Base-by-base conservation (phyloP, 2,329 filamentous ascomycete species). In the Alternaria incomplexa region DNA sequence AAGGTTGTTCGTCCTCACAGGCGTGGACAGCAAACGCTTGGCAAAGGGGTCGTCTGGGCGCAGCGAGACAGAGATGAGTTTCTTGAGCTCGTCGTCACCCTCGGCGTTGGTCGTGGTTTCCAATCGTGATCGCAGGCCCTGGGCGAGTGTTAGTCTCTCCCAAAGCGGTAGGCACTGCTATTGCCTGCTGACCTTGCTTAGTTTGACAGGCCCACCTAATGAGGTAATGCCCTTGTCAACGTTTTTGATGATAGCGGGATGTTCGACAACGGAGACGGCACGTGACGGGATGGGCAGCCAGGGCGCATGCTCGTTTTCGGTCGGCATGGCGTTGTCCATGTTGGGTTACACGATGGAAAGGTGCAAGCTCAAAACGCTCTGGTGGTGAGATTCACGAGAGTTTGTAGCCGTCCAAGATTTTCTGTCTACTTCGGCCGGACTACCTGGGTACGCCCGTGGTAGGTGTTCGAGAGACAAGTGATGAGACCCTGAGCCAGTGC, bases 41-140 rank as follows among this genome's bases (percentile, higher is more conserved):
- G 91, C 89, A 73, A 93, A 89, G 3, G 91, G 90, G 78, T 96
- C 93, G 67, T 93, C 87, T 23, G 91, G 92, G 22, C 92, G 89
- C 57, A 98, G 84, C 71, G 91, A 92, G n/a, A 97, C 81, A 2
- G 90, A 90, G 23, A 87, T 82, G 55, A 84, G 82, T 44, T 83
- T 83, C 59, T 85, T 83, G 40, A 81, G 73, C 61, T 83, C 81
- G 47, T 73, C 71, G 17, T 72, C 70, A 51, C 66, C 66, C 12
- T 73, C 66, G 30, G 60, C 63, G 36, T 70, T 67, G 50, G 62
- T 62, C 22, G 66, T 56, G 22, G 69, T 67, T 62, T 76, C 71
- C 63, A 73, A 52, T 56, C 68, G 72, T n/a, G 71, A 70, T 56
- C 72, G 69, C 56, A 78, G 61, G 58, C 70, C 72, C 76, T 77